These are phyloP conservation scores for Chrysanthemum makinoi DNA, from an alignment of 129 eudicot genomes.

Conservation along the genomic window DNA sequence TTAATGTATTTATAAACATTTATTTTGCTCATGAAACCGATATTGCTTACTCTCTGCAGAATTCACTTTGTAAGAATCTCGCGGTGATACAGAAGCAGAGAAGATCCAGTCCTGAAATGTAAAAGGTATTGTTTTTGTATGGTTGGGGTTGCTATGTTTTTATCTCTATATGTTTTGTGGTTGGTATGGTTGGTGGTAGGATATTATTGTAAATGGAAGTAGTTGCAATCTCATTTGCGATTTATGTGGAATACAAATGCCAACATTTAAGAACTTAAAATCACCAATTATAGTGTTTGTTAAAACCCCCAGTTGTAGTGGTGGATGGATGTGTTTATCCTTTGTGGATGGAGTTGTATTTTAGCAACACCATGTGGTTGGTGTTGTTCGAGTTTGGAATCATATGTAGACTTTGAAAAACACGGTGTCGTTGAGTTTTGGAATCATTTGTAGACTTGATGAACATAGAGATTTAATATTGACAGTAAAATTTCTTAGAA, in stretches of 20 bases:
- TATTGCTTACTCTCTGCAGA: conserved; percentile 19
- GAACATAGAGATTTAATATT: too few relatives aligned
- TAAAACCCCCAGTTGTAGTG: not conserved
- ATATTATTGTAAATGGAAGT: conserved; percentile 20
- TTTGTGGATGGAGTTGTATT: not conserved
- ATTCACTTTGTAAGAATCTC: conserved; percentile 30
- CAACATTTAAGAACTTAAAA: not conserved
- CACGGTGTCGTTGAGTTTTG: too few relatives aligned
- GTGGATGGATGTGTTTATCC: conserved; percentile 2
- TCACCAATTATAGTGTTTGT: not conserved
- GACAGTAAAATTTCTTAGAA: too few relatives aligned
- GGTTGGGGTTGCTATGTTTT: not conserved
- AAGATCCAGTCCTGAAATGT: conserved; percentile 9
- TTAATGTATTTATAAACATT: not conserved
- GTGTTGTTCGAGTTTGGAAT: not conserved
- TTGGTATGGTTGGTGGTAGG: conserved; percentile 8
- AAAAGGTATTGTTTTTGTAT: conserved; percentile 13
- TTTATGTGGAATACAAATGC: conserved; percentile 13
- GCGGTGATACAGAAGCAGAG: conserved; percentile 2
- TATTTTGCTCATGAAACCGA: not conserved
- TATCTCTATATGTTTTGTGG: not conserved
- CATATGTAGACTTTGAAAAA: not conserved
- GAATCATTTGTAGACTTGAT: too few relatives aligned
- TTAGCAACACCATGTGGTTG: not conserved
- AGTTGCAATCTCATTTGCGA: conserved; percentile 7